Base-by-base conservation (phyloP, 768 basidiomycete genomes). In the Leccinum disarticulatum region DNA sequence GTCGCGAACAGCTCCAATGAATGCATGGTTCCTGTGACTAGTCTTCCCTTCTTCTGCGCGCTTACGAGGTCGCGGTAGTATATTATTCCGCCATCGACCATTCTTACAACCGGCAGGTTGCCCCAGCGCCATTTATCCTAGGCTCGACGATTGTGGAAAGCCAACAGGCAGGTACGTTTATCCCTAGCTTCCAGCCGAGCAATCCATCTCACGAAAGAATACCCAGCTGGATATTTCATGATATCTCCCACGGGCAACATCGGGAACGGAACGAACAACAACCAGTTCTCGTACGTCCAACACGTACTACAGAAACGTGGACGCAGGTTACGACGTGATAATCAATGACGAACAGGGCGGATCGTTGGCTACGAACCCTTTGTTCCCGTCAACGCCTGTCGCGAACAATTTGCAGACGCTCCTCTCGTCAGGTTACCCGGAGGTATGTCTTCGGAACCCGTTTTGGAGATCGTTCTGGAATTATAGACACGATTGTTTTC, bases 241-340 rank as follows among this genome's bases (percentile, higher is more conserved):
- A 65, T 76, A 1, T 69, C 75, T 1, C 68, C 77, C 33, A 71
- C 73, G 1, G 83, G 84, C 13, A 86, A 84, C 67, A 71, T 72
- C 7, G 88, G 86, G 1, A 88, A 88, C 56, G 88, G 89, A 30
- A 88, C 86, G 6, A 89, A 77, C 72, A 83, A 81, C 73, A 91
- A 91, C 69, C 80, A 79, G 1, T 86, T 91, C 72, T 72, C 69
- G 35, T 93, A 90, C 67, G 62, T 70, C 11, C 53, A 86, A 91
- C 71, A 88, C 87, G 0, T 92, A 80, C 70, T 70, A 73, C 56
- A 77, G 88, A 57, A 66, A 75, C 25, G 88, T 92, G 56, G 77
- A 83, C 60, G 86, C 87, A 3, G 81, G 81, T 3, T 76, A 82
- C 62, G 81, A 86, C 66, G 79, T 77, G 66, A 87, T 92, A 66